phyloP scores from a whole-genome alignment of 768 basidiomycete genomes.

The Gautieria morchelliformis region DNA sequence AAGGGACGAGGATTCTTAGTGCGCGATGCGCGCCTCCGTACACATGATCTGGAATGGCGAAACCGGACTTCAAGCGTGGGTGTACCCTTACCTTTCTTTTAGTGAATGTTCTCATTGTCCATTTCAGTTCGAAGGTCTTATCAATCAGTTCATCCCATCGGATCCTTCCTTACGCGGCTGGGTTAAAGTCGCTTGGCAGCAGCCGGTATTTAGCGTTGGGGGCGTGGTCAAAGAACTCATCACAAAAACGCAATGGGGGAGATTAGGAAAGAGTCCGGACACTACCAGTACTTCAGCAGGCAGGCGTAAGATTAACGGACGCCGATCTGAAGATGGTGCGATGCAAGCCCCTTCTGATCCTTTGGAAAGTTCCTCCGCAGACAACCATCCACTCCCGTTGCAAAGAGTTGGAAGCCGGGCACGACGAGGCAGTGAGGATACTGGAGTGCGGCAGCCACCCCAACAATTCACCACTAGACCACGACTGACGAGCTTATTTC shows the following conservation, averaged over 20 bases:
- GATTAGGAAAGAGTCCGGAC: constrained; percentile 1
- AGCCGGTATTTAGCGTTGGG: constrained; percentile 66
- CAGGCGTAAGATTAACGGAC: constrained; percentile 20
- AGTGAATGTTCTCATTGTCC: constrained; percentile 6
- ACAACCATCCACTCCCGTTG: constrained; percentile 6
- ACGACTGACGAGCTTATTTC: neutral
- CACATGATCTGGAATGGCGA: constrained; percentile 70
- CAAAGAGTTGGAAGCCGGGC: neutral
- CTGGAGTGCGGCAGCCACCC: neutral
- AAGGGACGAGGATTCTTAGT: constrained; percentile 82
- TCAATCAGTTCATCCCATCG: constrained; percentile 71
- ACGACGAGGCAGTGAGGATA: neutral
- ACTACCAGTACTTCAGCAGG: constrained; percentile 27
- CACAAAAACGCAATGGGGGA: constrained; percentile 61
- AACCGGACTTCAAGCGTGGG: constrained; percentile 78
- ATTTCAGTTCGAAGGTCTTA: constrained; percentile 63
- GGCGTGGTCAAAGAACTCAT: constrained; percentile 72
- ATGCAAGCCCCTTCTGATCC: neutral
- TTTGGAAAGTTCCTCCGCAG: constrained; percentile 2
- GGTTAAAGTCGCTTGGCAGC: constrained; percentile 77
- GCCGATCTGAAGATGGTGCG: neutral
- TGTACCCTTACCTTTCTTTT: constrained; percentile 9
- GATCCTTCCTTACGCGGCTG: constrained; percentile 73
- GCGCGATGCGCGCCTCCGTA: constrained; percentile 68
- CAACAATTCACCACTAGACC: neutral